phyloP scores from a whole-genome alignment of 192 early-diverging fungal genomes.

The Neocallimastix lanati region DNA sequence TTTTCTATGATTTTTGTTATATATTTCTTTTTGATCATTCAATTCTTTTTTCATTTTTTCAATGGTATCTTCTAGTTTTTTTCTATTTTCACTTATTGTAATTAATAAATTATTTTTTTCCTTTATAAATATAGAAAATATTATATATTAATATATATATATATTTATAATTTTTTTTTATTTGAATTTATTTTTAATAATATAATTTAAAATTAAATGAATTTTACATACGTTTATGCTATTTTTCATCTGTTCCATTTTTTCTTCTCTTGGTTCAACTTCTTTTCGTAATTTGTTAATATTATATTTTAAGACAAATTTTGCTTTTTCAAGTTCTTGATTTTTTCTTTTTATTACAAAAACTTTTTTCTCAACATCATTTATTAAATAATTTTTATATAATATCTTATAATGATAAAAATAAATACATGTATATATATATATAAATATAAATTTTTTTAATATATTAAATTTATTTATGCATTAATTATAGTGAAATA shows the following conservation, averaged over 20 bases:
- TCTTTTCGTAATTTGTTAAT: conserved; percentile 31
- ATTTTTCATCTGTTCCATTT: conserved; percentile 18
- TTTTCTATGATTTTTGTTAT: not conserved
- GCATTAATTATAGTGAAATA: not conserved
- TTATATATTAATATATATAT: too few relatives aligned
- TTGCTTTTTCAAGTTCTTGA: conserved; percentile 40
- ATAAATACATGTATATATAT: not conserved
- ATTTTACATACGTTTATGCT: not conserved
- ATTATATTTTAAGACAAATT: conserved; percentile 39
- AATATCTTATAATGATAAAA: conserved; percentile 13
- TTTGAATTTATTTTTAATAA: too few relatives aligned
- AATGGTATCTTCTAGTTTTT: not conserved
- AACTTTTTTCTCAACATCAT: conserved; percentile 36
- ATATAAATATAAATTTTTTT: not conserved
- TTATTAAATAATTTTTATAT: conserved; percentile 33
- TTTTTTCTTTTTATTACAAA: conserved; percentile 36
- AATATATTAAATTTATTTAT: not conserved
- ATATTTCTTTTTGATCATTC: not conserved
- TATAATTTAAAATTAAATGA: not conserved
- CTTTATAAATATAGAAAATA: not conserved
- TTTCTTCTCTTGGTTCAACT: conserved; percentile 28
- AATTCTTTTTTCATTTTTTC: not conserved
- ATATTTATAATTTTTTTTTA: too few relatives aligned
- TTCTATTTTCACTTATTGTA: not conserved
- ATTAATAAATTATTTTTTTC: not conserved